Evolutionary conservation across 2,329 filamentous ascomycete species (phyloP), one percentile per base, ranked within the genome.

Genomic region (Apiospora saccharicola): DNA sequence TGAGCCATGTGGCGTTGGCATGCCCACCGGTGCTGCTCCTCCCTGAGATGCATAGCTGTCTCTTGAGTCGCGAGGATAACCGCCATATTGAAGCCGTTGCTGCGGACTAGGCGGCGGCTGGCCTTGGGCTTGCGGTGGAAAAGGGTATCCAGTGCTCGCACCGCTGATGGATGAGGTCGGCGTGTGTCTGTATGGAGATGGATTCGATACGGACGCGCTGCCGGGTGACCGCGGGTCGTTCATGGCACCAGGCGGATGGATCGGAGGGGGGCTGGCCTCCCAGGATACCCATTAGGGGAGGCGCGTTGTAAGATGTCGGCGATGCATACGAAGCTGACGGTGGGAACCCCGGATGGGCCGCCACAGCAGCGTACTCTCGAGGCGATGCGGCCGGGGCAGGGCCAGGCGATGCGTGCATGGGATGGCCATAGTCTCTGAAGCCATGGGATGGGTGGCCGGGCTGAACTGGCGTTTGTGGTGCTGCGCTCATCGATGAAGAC

Each of bases 181-280:
- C 13, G 86, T 86, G 37, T 86, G 84, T 70, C 87, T 85, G 75
- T 88, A 89, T 2, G 88, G 84, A 4, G 86, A 87, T 6, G 83
- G 85, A 3, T 80, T 82, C 26, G 86, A 82, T 68, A 84, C 81
- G 24, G 85, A 81, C 41, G 78, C 80, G 72, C 83, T 82, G 76
- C 84, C 83, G 24, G 88, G 88, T 19, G 88, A 90, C 72, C 88
- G 85, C 73, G 82, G 75, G 77, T 90, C 87, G 77, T 85, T 80
- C 72, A 81, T 85, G 57, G 85, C 76, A 67, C 80, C 79, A 4
- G 85, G 75, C 24, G 85, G 82, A 74, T 89, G 87, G 47, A 88
- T 81, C 30, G 86, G 78, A 73, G 79, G 79, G 19, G 78, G 43
- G 77, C 77, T 57, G 79, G 79, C 53, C 80, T 76, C 14, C 74